These are phyloP conservation scores for Edaphochlamys debaryana DNA, from an alignment of 139 green algal genomes.

Conservation along the genomic window DNA sequence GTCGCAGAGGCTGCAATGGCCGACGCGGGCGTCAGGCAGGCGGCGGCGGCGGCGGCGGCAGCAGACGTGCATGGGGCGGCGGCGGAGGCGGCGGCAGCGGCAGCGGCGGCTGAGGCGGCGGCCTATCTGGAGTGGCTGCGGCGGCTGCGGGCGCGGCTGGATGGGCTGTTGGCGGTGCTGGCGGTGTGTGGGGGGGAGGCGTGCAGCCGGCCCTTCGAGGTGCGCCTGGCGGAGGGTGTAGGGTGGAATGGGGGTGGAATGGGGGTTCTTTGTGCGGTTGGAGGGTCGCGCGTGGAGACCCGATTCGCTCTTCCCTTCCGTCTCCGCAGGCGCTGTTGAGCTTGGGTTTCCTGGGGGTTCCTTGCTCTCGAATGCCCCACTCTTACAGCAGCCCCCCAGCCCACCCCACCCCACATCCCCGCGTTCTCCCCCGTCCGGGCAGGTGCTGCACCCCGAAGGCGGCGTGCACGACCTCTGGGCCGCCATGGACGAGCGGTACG, in stretches of 20 bases:
- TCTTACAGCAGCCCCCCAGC: too few relatives aligned
- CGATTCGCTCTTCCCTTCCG: too few relatives aligned
- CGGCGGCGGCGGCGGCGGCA: background rate
- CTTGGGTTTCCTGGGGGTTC: too few relatives aligned
- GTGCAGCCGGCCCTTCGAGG: slow-evolving; percentile 18
- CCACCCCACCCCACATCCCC: too few relatives aligned
- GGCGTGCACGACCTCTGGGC: slow-evolving; percentile 23
- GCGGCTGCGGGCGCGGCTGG: slow-evolving; percentile 12
- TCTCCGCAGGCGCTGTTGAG: too few relatives aligned
- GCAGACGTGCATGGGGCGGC: background rate
- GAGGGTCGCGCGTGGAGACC: too few relatives aligned
- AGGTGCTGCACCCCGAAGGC: slow-evolving; percentile 32
- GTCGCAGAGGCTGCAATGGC: background rate
- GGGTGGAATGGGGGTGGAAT: too few relatives aligned
- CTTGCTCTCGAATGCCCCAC: too few relatives aligned
- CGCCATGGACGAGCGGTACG: slow-evolving; percentile 31
- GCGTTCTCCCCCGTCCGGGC: background rate
- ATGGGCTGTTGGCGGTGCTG: slow-evolving; percentile 35
- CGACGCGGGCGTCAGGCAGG: background rate
- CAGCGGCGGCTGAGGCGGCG: background rate
- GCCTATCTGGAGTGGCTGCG: background rate
- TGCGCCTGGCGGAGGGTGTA: background rate
- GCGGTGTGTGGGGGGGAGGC: slow-evolving; percentile 14
- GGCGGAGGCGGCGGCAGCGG: too few relatives aligned
- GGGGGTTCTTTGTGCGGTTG: too few relatives aligned